Base-by-base conservation (phyloP, 495 filamentous ascomycete genomes). In the Rhypophila decipiens region DNA sequence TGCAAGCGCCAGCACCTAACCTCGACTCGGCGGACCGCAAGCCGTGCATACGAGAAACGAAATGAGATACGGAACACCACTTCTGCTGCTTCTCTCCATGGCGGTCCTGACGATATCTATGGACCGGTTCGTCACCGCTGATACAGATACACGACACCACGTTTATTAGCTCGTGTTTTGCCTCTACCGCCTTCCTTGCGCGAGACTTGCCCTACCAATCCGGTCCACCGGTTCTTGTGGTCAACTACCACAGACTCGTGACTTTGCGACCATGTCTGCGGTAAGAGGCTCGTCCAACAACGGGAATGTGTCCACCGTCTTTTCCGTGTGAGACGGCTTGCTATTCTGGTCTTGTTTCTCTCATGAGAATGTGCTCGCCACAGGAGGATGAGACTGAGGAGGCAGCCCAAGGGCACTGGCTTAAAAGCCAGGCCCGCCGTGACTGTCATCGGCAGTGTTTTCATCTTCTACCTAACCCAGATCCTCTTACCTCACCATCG, bases 161-260 rank as follows among this genome's bases (percentile, higher is more conserved):
- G n/a, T n/a, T n/a, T n/a, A n/a, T n/a, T n/a, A n/a, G n/a, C n/a
- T n/a, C n/a, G n/a, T n/a, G n/a, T n/a, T n/a, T n/a, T n/a, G n/a
- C n/a, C n/a, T n/a, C n/a, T n/a, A n/a, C n/a, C n/a, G n/a, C n/a
- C n/a, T n/a, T 41, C 39, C 12, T 8, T 42, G n/a, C n/a, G n/a
- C n/a, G n/a, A 34, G 31, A 34, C 31, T 34, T 10, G 10, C 31
- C 31, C 10, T 34, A n/a, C 27, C 27, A 31, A 31, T 13, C 7
- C 27, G 11, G 24, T 15, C 2, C 13, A 5, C 18, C 13, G 2
- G n/a, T 21, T 23, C 45, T 47, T 56, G 53, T 62, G 53, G 39
- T 49, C 51, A 36, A 53, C 41, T 47, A 37, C 47, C 53, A 60
- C 59, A 57, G 56, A 18, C 51, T 60, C 43, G 51, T 56, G 51